Evolutionary conservation across 805 yeast species (phyloP), one percentile per base, ranked within the genome.

Genomic region (Cyberlindnera nakhonratchasimensis): DNA sequence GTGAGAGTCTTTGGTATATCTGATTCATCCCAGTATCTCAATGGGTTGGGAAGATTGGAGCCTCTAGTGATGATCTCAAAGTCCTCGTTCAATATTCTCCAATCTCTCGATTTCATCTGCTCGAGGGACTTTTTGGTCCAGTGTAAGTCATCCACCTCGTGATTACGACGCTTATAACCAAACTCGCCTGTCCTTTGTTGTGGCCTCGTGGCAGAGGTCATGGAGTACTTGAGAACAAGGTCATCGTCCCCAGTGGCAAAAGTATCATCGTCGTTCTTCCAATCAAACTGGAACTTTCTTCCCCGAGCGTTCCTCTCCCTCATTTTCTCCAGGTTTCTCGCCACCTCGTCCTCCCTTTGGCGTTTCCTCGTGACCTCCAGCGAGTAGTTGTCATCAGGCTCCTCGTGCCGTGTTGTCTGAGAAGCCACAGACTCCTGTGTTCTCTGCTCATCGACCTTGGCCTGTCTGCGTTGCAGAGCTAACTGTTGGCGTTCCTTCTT

Each of bases 31-130:
- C 98, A 91, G 6, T 61, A 58, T 44, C 96, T 66, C 37, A 91
- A 59, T 0, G 96, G 96, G 34, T 76, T 66, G 10, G 59, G 58
- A 4, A 59, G 25, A 29, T 51, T 34, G 0, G 60, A 57, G 1
- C 79, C 78, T 50, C 75, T 80, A 1, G 77, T 67, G 1, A 71
- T 65, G 18, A 91, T 86, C 50, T 75, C 75, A 58, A 68, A 86
- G 51, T 90, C 96, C 53, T 87, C 95, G 49, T 74, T 75, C 60
- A 91, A 69, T 25, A 88, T 82, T 43, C 96, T 71, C 98, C 98
- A 91, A 61, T 93, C 98, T 48, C 97, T 70, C 1, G 71, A 67
- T 0, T 77, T 75, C 98, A 91, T 89, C 30, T 75, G 71, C 0
- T 62, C 61, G 2, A 80, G 62, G 0, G 74, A 59, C 54, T 91